A percentile compares a stretch with the other conserved stretches of the same genome.
These are phyloP conservation scores for Lecanicillium sp. DNA, from an alignment of 2,329 filamentous ascomycete genomes.

Conservation along the genomic window DNA sequence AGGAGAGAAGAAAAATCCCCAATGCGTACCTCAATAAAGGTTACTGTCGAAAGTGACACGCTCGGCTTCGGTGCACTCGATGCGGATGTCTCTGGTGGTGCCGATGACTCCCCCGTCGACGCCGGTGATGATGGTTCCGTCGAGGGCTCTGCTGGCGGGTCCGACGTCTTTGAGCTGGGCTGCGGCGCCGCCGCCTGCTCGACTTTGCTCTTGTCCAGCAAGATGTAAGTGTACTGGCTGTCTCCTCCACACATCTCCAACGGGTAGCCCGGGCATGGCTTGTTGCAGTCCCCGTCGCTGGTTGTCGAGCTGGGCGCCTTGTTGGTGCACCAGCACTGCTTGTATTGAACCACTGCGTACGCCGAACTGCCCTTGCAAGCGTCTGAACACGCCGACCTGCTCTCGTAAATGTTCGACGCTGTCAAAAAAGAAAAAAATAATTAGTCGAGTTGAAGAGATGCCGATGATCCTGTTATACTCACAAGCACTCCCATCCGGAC, in stretches of 20 bases:
- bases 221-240: not conserved
- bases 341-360: constrained; percentile 3
- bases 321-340: constrained; percentile 9
- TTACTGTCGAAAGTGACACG: too few species aligned
- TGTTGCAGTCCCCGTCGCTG: not conserved
- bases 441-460: too few species aligned
- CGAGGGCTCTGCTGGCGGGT: not conserved
- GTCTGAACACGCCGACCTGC: not conserved
- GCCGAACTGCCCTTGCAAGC: not conserved
- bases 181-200: not conserved
- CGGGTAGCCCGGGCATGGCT: constrained; percentile 3
- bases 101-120: too few species aligned
- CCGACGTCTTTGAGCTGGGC: not conserved
- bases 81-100: too few species aligned
- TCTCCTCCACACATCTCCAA: not conserved
- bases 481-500: not conserved
- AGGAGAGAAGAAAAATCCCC: too few species aligned
- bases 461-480: too few species aligned
- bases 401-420: not conserved
- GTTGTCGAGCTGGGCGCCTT: constrained; percentile 3
- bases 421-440: not conserved
- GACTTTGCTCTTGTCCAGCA: constrained; percentile 3
- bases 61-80: too few species aligned
- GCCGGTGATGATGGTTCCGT: not conserved
- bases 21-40: too few species aligned